Conservation (phyloP, 2,329 filamentous ascomycete genomes). For the Penicillium hesseltinei region DNA sequence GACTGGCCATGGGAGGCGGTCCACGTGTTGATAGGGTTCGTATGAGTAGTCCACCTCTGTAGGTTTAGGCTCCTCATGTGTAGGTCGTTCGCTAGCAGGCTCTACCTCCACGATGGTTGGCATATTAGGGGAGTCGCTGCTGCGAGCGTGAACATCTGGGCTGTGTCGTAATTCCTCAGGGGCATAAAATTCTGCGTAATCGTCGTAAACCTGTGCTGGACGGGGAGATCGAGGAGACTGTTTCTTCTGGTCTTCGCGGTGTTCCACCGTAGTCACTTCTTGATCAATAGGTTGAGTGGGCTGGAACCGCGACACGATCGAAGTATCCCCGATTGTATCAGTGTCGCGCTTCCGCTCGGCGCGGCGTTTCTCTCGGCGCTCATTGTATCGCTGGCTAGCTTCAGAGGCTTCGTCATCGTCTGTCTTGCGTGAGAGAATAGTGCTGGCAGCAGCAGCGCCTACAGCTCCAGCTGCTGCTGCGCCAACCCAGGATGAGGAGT, state of each 20-base stretch:
- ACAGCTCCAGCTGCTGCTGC: constrained; percentile 52
- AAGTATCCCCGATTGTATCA: constrained; percentile 23
- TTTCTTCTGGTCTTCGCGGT: constrained; percentile 23
- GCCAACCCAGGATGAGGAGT: constrained; percentile 32
- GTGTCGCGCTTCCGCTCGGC: constrained; percentile 38
- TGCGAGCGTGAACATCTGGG: constrained; percentile 35
- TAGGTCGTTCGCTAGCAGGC: constrained; percentile 27
- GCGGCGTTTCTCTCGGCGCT: constrained; percentile 40
- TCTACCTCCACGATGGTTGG: constrained; percentile 34
- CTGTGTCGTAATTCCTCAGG: constrained; percentile 42
- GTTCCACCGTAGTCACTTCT: constrained; percentile 12
- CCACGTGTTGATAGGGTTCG: constrained; percentile 21
- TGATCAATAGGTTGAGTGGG: constrained; percentile 19
- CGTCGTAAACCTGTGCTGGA: constrained; percentile 40
- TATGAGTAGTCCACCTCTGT: constrained; percentile 1
- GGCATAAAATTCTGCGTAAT: constrained; percentile 44
- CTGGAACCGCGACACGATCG: constrained; percentile 27
- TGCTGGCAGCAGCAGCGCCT: constrained; percentile 49
- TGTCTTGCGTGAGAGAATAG: constrained; percentile 36
- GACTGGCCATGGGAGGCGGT: constrained; percentile 45
- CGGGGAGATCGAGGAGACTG: constrained; percentile 30
- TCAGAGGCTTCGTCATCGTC: constrained; percentile 31
- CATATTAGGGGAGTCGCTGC: constrained; percentile 20
- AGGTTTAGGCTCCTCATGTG: constrained; percentile 6
- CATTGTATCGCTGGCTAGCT: constrained; percentile 34